phyloP scores from a whole-genome alignment of 2,329 filamentous ascomycete genomes.

The Parascedosporium putredinis region DNA sequence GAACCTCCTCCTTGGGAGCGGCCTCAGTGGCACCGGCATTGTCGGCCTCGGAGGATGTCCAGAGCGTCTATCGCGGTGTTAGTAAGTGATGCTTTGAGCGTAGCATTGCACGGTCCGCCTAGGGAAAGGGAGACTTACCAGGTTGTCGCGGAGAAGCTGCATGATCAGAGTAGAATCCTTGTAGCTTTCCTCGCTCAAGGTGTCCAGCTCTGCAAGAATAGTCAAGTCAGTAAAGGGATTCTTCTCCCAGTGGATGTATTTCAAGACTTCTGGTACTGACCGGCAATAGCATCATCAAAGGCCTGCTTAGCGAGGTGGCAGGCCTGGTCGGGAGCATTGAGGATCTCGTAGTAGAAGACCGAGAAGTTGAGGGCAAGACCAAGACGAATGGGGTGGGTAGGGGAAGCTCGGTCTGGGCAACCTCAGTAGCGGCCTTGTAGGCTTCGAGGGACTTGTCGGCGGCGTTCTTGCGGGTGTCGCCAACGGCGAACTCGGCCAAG shows the following conservation, averaged over 20 bases:
- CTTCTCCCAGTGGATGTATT: no score
- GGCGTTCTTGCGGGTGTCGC: conserved; percentile 89
- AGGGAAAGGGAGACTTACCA: conserved; percentile 46
- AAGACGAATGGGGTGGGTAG: conserved; percentile 95
- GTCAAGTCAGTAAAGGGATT: conserved; percentile 14
- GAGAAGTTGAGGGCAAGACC: conserved; percentile 98
- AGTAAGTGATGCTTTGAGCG: no score
- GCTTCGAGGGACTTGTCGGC: conserved; percentile 92
- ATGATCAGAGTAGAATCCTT: conserved; percentile 98
- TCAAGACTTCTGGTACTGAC: conserved; percentile 24
- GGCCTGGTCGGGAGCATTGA: conserved; percentile 95
- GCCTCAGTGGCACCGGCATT: conserved; percentile 45
- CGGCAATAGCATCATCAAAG: conserved; percentile 94
- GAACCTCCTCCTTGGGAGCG: conserved; percentile 29
- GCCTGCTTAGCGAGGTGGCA: conserved; percentile 99
- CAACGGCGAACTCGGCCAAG: conserved; percentile 90
- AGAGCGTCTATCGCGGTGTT: conserved; percentile 98
- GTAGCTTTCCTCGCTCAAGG: conserved; percentile 96
- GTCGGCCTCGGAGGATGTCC: conserved; percentile 98
- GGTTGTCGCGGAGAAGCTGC: conserved; percentile 95
- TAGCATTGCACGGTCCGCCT: no score
- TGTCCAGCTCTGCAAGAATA: conserved; percentile 66
- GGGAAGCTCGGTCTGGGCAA: conserved; percentile 96
- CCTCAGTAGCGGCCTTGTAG: conserved; percentile 95
- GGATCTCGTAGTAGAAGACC: conserved; percentile 99